These are phyloP conservation scores for Phellinidium pouzarii DNA, from an alignment of 1,284 basidiomycete species.

Conservation along the genomic window DNA sequence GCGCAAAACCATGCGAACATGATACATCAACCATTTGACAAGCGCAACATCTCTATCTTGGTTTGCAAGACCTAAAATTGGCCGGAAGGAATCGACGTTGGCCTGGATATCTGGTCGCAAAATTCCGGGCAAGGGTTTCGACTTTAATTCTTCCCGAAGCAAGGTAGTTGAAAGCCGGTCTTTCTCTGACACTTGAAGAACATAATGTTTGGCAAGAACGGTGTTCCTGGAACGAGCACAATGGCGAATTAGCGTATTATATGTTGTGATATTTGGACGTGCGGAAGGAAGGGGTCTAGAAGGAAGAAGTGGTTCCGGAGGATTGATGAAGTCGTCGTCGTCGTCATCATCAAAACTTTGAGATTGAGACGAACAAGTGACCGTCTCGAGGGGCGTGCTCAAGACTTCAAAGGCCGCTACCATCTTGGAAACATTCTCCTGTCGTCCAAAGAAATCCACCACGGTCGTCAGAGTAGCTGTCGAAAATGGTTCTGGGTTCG, in stretches of 20 bases:
- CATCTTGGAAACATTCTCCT: slow-evolving; percentile 54
- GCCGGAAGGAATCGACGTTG: slow-evolving; percentile 46
- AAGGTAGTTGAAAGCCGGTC: slow-evolving; percentile 31
- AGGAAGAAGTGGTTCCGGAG: slow-evolving; percentile 27
- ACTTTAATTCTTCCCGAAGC: slow-evolving; percentile 21
- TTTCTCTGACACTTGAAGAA: slow-evolving; percentile 48
- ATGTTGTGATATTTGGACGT: slow-evolving; percentile 64
- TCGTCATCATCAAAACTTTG: slow-evolving; percentile 55
- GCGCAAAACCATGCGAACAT: slow-evolving; percentile 36
- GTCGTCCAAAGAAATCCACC: slow-evolving; percentile 58
- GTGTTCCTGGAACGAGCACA: slow-evolving; percentile 41
- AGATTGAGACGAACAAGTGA: slow-evolving; percentile 37
- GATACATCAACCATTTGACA: slow-evolving; percentile 48
- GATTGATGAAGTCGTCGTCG: slow-evolving; percentile 47
- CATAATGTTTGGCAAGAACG: slow-evolving; percentile 60
- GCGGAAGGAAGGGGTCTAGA: slow-evolving; percentile 39
- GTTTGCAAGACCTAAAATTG: slow-evolving; percentile 51
- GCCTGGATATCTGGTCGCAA: slow-evolving; percentile 44
- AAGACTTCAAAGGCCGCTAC: slow-evolving; percentile 71
- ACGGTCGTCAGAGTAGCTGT: slow-evolving; percentile 63
- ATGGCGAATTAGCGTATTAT: slow-evolving; percentile 52
- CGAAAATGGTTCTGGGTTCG: slow-evolving; percentile 40
- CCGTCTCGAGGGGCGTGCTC: slow-evolving; percentile 54
- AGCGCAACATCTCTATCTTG: slow-evolving; percentile 47
- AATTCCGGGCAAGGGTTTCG: slow-evolving; percentile 28